Conservation (phyloP, 2,329 filamentous ascomycete species). For the Pseudophaeomoniella oleicola region DNA sequence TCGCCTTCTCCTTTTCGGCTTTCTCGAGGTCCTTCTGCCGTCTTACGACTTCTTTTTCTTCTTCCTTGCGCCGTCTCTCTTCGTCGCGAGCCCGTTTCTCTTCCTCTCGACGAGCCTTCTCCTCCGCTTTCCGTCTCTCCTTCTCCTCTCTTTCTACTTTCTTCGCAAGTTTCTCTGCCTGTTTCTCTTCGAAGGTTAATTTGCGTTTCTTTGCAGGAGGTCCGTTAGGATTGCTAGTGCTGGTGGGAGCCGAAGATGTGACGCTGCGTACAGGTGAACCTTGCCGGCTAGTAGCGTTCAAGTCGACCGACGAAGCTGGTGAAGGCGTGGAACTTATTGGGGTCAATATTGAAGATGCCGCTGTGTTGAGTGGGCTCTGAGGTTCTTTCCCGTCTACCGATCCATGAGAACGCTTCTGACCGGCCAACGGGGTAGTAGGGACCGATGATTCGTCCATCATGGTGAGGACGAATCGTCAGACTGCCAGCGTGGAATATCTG, state of each 20-base stretch:
- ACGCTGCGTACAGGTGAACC: neutral
- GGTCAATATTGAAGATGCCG: neutral
- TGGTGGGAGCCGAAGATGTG: neutral
- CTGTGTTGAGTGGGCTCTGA: neutral
- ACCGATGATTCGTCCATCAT: neutral
- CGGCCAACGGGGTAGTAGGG: neutral
- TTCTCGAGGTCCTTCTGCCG: conserved; percentile 12
- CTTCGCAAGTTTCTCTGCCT: conserved; percentile 15
- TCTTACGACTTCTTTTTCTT: conserved; percentile 18
- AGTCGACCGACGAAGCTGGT: neutral
- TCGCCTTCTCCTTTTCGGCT: conserved; percentile 29
- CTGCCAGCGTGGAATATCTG: too few relatives aligned
- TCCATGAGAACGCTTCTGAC: neutral
- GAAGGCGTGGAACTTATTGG: neutral
- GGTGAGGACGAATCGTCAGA: neutral
- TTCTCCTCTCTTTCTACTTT: conserved; percentile 18
- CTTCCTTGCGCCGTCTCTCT: conserved; percentile 29
- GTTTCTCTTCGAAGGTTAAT: conserved; percentile 10
- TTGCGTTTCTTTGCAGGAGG: conserved; percentile 14
- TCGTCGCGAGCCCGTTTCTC: conserved; percentile 21
- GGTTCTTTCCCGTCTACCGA: neutral
- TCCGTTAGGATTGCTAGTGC: neutral
- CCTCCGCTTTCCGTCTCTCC: conserved; percentile 18
- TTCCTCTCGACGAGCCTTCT: conserved; percentile 9
- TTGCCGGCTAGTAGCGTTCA: neutral